Percentiles rank a stretch among this genome's conserved stretches.
Conservation (phyloP, 768 basidiomycete genomes). For the Gymnopilus junonius region DNA sequence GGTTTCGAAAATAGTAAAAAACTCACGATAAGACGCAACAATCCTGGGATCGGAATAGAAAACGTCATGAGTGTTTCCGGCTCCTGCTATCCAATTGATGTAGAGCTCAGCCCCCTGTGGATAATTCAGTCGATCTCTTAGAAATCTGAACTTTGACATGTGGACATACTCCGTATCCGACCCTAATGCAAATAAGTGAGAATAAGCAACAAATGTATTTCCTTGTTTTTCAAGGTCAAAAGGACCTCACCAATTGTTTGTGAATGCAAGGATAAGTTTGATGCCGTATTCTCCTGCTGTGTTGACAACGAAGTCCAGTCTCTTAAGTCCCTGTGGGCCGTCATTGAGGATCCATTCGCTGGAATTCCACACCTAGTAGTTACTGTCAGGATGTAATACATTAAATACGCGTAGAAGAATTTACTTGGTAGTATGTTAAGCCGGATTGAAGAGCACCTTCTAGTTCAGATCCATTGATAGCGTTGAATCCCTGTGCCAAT, state of each 20-base stretch:
- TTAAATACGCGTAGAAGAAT: background rate
- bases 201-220: background rate
- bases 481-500: constrained; percentile 43
- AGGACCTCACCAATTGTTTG: constrained; percentile 54
- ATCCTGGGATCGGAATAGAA: constrained; percentile 61
- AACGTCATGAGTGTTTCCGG: constrained; percentile 53
- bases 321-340: constrained; percentile 56
- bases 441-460: constrained; percentile 43
- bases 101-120: constrained; percentile 63
- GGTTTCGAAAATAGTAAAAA: background rate
- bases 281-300: constrained; percentile 55
- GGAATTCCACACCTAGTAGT: constrained; percentile 53
- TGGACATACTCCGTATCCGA: constrained; percentile 55
- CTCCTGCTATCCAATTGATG: constrained; percentile 55
- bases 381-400: background rate
- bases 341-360: constrained; percentile 53
- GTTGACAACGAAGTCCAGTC: constrained; percentile 54
- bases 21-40: constrained; percentile 47
- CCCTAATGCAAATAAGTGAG: constrained; percentile 36
- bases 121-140: background rate
- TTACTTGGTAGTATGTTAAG: constrained; percentile 55
- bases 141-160: background rate
- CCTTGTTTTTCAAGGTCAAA: background rate
- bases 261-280: constrained; percentile 55
- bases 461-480: constrained; percentile 49